Evolutionary conservation across 2,329 filamentous ascomycete genomes (phyloP), one percentile per base, ranked within the genome.

Genomic region (Diaporthe sp.): DNA sequence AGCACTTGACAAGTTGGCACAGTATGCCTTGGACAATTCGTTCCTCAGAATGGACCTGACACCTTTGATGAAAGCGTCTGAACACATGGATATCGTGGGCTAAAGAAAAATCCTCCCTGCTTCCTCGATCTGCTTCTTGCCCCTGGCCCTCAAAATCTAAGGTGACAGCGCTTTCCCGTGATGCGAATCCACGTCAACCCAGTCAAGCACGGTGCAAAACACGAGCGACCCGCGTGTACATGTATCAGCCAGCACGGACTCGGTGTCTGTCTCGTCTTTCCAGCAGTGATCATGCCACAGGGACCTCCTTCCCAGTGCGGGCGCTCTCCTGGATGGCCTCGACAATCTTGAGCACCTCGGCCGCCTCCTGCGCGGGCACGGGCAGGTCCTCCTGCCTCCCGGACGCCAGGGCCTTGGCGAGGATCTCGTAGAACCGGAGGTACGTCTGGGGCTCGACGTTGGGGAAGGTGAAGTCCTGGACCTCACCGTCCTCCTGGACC

Each of bases 361-460:
- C 83, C 2, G 88, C 88, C 80, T 91, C 85, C n/a, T 81, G 81
- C 0, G 88, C 87, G 74, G 88, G 86, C 22, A 91, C 89, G 0
- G 89, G 89, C 1, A 90, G 82, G 59, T 89, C 85, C 51, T 87
- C 86, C 75, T 88, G 87, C 75, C 84, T 85, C 1, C 89, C 88
- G 19, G 81, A 85, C 73, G 81, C 83, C 8, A 91, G 78, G 0
- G 89, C 86, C 78, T 84, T 84, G 19, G 85, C 89, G 65, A 90
- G 86, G 4, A 85, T 83, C 73, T 87, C 82, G 83, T 96, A 96
- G 77, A 94, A 93, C 79, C 90, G 89, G 31, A 86, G 86, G 82
- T 95, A 97, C 4, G 93, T 95, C 75, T 88, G 83, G 0, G 93
- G 92, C 81, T 91, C 86, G 3, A 93, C 86, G 3, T 92, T 93